Conservation (phyloP, 192 early-diverging fungal genomes). For the Backusella parvicylindrica region DNA sequence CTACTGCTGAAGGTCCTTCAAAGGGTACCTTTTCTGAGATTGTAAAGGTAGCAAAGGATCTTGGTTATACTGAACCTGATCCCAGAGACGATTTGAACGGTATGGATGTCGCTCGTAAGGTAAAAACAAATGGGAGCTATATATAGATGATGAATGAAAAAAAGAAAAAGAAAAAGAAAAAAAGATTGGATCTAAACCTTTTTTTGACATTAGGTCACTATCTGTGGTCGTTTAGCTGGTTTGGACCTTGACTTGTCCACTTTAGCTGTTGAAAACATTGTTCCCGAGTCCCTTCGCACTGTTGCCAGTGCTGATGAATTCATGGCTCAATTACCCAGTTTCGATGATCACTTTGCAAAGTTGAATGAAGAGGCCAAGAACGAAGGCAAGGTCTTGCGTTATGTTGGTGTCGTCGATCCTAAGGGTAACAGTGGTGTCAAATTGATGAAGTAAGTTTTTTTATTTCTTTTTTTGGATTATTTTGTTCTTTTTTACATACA, state of each 20-base stretch:
- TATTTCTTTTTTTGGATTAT: neutral
- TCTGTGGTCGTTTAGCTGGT: constrained; percentile 87
- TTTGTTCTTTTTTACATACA: too few species aligned
- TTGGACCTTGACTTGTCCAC: constrained; percentile 70
- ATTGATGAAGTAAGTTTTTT: constrained; percentile 66
- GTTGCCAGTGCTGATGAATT: constrained; percentile 79
- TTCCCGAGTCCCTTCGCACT: constrained; percentile 78
- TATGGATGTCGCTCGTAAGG: constrained; percentile 98
- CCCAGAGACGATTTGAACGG: constrained; percentile 98
- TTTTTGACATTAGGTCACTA: constrained; percentile 53
- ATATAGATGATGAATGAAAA: neutral
- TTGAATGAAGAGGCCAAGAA: constrained; percentile 77
- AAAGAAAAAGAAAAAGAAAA: neutral
- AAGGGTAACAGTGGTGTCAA: constrained; percentile 70
- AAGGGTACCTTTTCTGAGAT: constrained; percentile 80
- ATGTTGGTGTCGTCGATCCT: constrained; percentile 88
- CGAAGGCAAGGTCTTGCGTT: constrained; percentile 81
- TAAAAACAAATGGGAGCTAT: too few species aligned
- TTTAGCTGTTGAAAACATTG: constrained; percentile 93
- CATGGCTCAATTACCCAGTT: constrained; percentile 79
- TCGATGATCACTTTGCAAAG: constrained; percentile 83
- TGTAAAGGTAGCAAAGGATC: constrained; percentile 85
- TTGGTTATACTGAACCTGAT: constrained; percentile 98
- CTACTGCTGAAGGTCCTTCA: constrained; percentile 39
- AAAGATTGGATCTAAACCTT: neutral